Evolutionary conservation across 768 basidiomycete genomes (phyloP).

Genomic region (Suillus weaverae): DNA sequence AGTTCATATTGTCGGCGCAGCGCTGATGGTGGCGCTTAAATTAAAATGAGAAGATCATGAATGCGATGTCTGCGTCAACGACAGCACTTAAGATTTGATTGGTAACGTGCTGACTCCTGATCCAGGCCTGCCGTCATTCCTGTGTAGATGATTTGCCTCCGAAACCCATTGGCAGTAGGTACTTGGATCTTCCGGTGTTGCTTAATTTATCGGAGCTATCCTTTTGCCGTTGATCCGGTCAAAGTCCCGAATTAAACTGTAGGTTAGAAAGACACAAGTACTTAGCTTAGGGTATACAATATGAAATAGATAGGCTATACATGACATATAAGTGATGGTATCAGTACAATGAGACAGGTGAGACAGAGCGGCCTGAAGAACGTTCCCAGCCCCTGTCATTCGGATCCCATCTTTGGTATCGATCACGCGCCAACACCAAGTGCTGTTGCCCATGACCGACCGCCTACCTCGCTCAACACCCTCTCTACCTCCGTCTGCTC

Average conservation of each 20-base stretch:
- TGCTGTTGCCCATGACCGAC: constrained; percentile 60
- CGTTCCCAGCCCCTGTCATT: not conserved
- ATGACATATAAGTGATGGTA: not conserved
- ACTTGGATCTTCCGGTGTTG: not conserved
- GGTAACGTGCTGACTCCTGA: not conserved
- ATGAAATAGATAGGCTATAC: not conserved
- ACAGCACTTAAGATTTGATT: not conserved
- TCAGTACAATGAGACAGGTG: not conserved
- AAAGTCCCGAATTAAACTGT: not conserved
- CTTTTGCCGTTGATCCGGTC: not conserved
- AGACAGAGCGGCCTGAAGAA: not conserved
- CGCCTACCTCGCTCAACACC: constrained; percentile 80
- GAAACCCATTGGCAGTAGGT: not conserved
- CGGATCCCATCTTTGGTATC: not conserved
- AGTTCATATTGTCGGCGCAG: not conserved
- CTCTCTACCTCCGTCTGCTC: constrained; percentile 85
- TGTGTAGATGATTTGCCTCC: not conserved
- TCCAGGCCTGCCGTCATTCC: not conserved
- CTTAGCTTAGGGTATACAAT: constrained; percentile 1
- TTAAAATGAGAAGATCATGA: not conserved
- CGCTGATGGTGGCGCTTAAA: not conserved
- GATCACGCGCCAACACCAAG: constrained; percentile 23
- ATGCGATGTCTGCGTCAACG: not conserved
- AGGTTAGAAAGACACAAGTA: not conserved
- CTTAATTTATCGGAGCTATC: not conserved